phyloP scores from a whole-genome alignment of 2,329 filamentous ascomycete genomes.

The Colletotrichum plurivorum region DNA sequence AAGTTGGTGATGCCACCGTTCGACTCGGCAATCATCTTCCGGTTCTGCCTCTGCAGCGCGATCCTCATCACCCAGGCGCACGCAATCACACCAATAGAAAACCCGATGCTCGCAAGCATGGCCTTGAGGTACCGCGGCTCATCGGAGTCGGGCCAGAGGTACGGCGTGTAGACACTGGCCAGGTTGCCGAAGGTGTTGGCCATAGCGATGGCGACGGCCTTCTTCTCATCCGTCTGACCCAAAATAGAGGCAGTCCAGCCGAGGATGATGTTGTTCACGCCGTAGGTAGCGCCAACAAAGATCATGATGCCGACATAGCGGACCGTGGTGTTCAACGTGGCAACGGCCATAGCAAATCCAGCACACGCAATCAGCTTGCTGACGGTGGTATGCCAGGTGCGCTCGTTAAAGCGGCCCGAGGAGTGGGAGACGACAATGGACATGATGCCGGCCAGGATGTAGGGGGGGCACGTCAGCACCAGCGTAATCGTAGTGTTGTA shows the following conservation, averaged over 20 bases:
- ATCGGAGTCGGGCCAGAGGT: slow-evolving; percentile 33
- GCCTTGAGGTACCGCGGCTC: slow-evolving; percentile 40
- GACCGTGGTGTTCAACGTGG: slow-evolving; percentile 41
- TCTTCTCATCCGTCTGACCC: slow-evolving; percentile 63
- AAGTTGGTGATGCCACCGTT: slow-evolving; percentile 45
- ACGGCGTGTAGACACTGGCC: slow-evolving; percentile 38
- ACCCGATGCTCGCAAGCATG: slow-evolving; percentile 43
- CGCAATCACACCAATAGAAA: slow-evolving; percentile 51
- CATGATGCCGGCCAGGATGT: slow-evolving; percentile 54
- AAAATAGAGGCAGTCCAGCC: slow-evolving; percentile 57
- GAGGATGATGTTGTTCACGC: slow-evolving; percentile 60
- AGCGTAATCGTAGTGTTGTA: slow-evolving; percentile 61
- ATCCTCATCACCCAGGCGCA: slow-evolving; percentile 54
- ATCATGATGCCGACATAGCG: slow-evolving; percentile 50
- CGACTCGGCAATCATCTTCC: slow-evolving; percentile 44
- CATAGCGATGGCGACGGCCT: slow-evolving; percentile 56
- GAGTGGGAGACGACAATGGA: slow-evolving; percentile 55
- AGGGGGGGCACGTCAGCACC: slow-evolving; percentile 62
- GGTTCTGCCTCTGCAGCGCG: slow-evolving; percentile 53
- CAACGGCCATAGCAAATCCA: slow-evolving; percentile 40
- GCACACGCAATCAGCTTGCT: slow-evolving; percentile 57
- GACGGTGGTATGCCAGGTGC: slow-evolving; percentile 62
- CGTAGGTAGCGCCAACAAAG: slow-evolving; percentile 54
- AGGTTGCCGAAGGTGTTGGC: slow-evolving; percentile 37
- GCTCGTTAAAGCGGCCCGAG: slow-evolving; percentile 61